phyloP scores from a whole-genome alignment of 2,329 filamentous ascomycete genomes.

The Amauroascus verrucosus region DNA sequence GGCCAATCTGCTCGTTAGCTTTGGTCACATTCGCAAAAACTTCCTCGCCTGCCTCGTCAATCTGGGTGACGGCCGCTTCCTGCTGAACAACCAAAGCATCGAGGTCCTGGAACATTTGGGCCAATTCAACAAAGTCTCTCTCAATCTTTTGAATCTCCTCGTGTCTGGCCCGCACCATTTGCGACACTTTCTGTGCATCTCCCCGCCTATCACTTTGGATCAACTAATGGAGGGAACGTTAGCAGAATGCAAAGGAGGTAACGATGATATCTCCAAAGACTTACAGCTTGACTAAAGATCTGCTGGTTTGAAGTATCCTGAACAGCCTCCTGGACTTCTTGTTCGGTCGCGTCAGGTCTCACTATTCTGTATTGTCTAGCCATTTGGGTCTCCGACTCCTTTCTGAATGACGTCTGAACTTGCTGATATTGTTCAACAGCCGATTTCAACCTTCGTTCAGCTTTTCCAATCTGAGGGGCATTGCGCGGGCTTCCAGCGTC shows the following conservation, averaged over 20 bases:
- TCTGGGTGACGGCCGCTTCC: constrained; percentile 65
- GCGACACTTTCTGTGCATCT: constrained; percentile 67
- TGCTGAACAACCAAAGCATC: constrained; percentile 78
- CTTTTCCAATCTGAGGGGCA: constrained; percentile 66
- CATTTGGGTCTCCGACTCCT: constrained; percentile 71
- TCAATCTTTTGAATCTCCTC: constrained; percentile 86
- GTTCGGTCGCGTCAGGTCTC: constrained; percentile 65
- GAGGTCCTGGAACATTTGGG: constrained; percentile 81
- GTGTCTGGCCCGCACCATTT: constrained; percentile 72
- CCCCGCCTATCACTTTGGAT: constrained; percentile 71
- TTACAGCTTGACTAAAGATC: constrained; percentile 71
- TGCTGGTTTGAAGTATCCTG: constrained; percentile 60
- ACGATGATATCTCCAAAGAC: constrained; percentile 6
- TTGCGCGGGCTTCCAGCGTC: constrained; percentile 65
- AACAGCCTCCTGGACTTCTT: constrained; percentile 67
- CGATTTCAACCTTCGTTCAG: constrained; percentile 68
- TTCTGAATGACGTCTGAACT: constrained; percentile 68
- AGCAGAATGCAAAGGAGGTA: not conserved
- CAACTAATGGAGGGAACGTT: constrained; percentile 38
- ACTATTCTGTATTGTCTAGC: constrained; percentile 86
- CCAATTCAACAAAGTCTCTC: constrained; percentile 74
- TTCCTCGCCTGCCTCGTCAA: constrained; percentile 79
- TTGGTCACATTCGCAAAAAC: constrained; percentile 74
- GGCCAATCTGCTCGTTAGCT: constrained; percentile 71
- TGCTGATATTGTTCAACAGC: constrained; percentile 75